phyloP scores from a whole-genome alignment of 2,329 filamentous ascomycete species.

The Talaromyces verruculosus region DNA sequence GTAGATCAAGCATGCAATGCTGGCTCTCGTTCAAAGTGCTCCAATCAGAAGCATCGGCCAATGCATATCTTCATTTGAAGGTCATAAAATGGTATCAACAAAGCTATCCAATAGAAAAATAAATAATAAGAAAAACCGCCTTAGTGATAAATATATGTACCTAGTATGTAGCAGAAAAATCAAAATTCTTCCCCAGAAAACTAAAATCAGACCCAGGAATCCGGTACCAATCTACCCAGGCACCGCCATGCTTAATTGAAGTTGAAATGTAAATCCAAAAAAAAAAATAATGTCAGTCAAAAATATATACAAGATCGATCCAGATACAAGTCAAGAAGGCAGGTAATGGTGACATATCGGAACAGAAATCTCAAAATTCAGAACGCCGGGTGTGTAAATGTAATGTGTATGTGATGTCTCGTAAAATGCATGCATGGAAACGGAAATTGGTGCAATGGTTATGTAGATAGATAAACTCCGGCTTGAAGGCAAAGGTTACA shows the following conservation, averaged over 20 bases:
- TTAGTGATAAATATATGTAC: neutral
- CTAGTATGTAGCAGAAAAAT: neutral
- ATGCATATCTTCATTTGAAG: too few relatives aligned
- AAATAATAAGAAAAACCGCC: neutral
- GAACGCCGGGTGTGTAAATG: conserved; percentile 1
- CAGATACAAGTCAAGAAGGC: neutral
- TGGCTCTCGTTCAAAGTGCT: too few relatives aligned
- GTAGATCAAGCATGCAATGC: too few relatives aligned
- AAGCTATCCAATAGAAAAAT: neutral
- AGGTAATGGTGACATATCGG: neutral
- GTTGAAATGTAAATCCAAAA: neutral
- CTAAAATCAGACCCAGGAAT: neutral
- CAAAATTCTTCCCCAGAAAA: neutral
- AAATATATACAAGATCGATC: conserved; percentile 3
- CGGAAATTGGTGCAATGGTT: neutral
- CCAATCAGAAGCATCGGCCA: too few relatives aligned
- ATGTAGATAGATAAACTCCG: neutral
- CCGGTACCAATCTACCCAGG: neutral
- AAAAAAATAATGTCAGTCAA: neutral
- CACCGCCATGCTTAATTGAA: conserved; percentile 2
- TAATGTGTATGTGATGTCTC: conserved; percentile 11
- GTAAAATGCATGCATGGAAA: conserved; percentile 10
- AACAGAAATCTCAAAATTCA: neutral
- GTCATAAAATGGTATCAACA: neutral
- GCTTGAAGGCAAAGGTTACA: neutral